These are phyloP conservation scores for Spiromyces aspiralis DNA, from an alignment of 371 early-diverging fungal genomes.

Conservation along the genomic window DNA sequence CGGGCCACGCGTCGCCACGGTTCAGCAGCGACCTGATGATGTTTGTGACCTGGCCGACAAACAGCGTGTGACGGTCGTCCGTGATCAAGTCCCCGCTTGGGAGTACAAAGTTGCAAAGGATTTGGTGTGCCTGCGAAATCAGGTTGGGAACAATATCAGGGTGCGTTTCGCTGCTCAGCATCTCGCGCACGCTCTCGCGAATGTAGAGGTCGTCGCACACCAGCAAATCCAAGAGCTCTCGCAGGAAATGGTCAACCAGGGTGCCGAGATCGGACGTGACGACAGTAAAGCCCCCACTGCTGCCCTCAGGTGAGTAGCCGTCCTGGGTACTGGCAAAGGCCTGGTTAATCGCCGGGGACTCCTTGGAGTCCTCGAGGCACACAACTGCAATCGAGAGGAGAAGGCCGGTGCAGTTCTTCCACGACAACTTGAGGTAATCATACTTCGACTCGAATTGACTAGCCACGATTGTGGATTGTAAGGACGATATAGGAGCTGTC, in stretches of 20 bases:
- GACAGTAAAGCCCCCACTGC: too few relatives aligned
- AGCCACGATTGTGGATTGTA: too few relatives aligned
- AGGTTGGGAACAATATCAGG: slow-evolving; percentile 70
- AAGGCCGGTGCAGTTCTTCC: slow-evolving; percentile 68
- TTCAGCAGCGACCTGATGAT: slow-evolving; percentile 72
- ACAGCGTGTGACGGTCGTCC: slow-evolving; percentile 62
- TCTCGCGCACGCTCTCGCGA: slow-evolving; percentile 82
- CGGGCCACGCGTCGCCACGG: slow-evolving; percentile 50
- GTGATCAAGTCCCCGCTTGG: slow-evolving; percentile 54
- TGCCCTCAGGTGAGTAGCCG: background rate
- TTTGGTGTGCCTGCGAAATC: slow-evolving; percentile 58
- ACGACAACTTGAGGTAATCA: background rate
- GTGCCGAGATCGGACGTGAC: slow-evolving; percentile 27
- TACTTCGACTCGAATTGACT: background rate
- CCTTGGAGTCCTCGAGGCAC: slow-evolving; percentile 25
- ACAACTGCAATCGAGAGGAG: slow-evolving; percentile 65
- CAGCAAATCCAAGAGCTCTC: slow-evolving; percentile 71
- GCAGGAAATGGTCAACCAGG: slow-evolving; percentile 65
- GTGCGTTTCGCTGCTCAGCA: slow-evolving; percentile 68
- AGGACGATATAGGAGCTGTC: too few relatives aligned
- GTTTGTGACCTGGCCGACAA: slow-evolving; percentile 75
- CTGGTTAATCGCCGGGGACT: background rate
- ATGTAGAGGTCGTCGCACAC: slow-evolving; percentile 68
- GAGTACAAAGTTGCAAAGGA: slow-evolving; percentile 61
- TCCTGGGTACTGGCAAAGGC: background rate